These are phyloP conservation scores for Exophiala calicioides DNA, from an alignment of 2,329 filamentous ascomycete genomes.

Conservation along the genomic window DNA sequence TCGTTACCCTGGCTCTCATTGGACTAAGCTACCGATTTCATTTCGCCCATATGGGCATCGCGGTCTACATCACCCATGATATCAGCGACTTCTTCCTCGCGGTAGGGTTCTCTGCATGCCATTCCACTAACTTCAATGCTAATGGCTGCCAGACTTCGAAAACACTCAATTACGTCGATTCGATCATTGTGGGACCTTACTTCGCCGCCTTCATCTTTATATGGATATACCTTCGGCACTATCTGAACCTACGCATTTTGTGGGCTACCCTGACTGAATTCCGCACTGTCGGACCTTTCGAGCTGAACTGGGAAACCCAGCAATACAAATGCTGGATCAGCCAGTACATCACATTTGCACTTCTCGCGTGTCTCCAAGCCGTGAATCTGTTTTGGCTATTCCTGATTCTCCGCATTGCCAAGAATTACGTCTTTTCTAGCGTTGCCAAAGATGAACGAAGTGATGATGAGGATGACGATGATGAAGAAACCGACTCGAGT, in stretches of 20 bases:
- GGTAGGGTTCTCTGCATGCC: slow-evolving; percentile 50
- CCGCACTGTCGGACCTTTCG: slow-evolving; percentile 37
- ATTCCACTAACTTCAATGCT: slow-evolving; percentile 12
- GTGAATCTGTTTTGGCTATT: slow-evolving; percentile 39
- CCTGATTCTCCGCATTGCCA: slow-evolving; percentile 36
- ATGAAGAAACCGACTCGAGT: slow-evolving; percentile 34
- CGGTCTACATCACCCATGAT: slow-evolving; percentile 86
- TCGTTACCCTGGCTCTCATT: slow-evolving; percentile 78
- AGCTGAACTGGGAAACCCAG: slow-evolving; percentile 40
- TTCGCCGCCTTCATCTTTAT: slow-evolving; percentile 74
- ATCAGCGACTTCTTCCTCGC: slow-evolving; percentile 90
- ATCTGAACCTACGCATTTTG: slow-evolving; percentile 43
- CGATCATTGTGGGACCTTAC: slow-evolving; percentile 70
- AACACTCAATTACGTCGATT: slow-evolving; percentile 80
- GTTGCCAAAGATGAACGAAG: slow-evolving; percentile 46
- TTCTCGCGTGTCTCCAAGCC: slow-evolving; percentile 37
- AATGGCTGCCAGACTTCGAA: slow-evolving; percentile 67
- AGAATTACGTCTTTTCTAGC: slow-evolving; percentile 32
- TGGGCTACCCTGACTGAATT: slow-evolving; percentile 39
- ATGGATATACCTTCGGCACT: slow-evolving; percentile 86
- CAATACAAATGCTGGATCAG: slow-evolving; percentile 40
- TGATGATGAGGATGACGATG: slow-evolving; percentile 48
- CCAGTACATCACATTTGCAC: slow-evolving; percentile 37
- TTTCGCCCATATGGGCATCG: slow-evolving; percentile 85
- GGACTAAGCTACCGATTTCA: slow-evolving; percentile 83